Evolutionary conservation across 2,329 filamentous ascomycete species (phyloP), one percentile per base, ranked within the genome.

Genomic region (Fusarium acutatum): DNA sequence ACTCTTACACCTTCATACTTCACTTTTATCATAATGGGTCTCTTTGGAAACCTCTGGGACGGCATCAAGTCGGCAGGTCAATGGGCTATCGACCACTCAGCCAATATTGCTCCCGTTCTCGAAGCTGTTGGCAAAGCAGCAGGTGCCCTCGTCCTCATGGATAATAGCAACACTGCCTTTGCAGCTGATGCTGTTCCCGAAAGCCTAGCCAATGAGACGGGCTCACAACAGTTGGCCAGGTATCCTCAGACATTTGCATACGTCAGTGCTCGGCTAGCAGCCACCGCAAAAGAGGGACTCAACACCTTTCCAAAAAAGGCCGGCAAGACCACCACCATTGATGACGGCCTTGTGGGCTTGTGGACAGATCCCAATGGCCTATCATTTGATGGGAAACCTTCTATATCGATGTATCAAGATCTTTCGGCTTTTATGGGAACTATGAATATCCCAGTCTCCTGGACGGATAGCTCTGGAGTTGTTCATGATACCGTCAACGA

Each of bases 111-210:
- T 6, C 5, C 24, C 7, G 41, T 13, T 24, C 1, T 44, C 17
- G 24, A 7, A 7, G 5, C 41, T 9, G 41, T 44, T 26, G 41
- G 11, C 17, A 26, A 26, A 26, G 17, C 5, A 13, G 41, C 40
- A 15, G 15, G 7, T 4, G 0, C 1, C 17, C 24, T 44, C 7
- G 1, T 18, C 6, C 3, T 5, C 18, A 11, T 26, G 7, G 0
- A 43, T 0, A 6, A 8, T 13, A 43, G 24, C 17, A 26, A 1
- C 17, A 6, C 3, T 2, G 7, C 2, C 11, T 20, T 26, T 44
- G 0, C 17, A 8, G 15, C 5, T 4, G 24, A 44, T 44, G 11
- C 41, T 44, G 26, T 12, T 4, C 11, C 12, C 8, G 17, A 20
- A 13, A 26, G 15, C 5, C n/a, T 26, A 24, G 7, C 7, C 5